Percentiles rank a stretch among this genome's conserved stretches.
phyloP scores from a whole-genome alignment of 352 stramenopile genomes.

The Phytophthora cryptogea region DNA sequence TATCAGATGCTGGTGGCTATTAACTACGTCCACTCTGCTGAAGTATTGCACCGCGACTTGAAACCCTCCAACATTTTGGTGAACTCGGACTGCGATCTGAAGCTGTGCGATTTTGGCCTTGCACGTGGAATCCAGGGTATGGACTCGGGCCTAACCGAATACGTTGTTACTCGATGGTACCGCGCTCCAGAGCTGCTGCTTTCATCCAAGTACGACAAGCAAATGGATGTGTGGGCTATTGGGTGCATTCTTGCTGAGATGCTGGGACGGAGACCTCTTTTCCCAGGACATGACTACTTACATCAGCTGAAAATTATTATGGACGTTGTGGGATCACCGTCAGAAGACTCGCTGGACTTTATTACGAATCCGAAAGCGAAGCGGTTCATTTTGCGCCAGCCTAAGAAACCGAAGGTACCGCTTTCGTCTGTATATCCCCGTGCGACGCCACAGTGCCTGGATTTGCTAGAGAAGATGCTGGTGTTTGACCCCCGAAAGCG shows the following conservation, averaged over 20 bases:
- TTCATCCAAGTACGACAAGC: constrained; percentile 90
- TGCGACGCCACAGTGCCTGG: constrained; percentile 79
- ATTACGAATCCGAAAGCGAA: constrained; percentile 91
- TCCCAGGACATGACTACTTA: constrained; percentile 87
- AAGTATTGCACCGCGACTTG: constrained; percentile 79
- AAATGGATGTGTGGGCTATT: constrained; percentile 89
- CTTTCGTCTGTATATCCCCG: constrained; percentile 87
- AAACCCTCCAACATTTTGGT: constrained; percentile 84
- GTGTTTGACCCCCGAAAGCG: constrained; percentile 91
- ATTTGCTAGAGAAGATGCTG: constrained; percentile 94
- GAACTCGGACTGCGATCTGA: constrained; percentile 83
- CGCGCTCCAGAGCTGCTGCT: constrained; percentile 91
- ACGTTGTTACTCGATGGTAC: constrained; percentile 94
- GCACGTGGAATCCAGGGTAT: constrained; percentile 74
- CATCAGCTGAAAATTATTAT: constrained; percentile 92
- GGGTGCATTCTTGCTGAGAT: constrained; percentile 89
- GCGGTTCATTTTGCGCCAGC: constrained; percentile 86
- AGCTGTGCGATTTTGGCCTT: constrained; percentile 82
- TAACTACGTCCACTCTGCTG: constrained; percentile 79
- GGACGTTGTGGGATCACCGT: constrained; percentile 84
- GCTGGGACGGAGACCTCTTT: constrained; percentile 82
- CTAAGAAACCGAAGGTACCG: constrained; percentile 85
- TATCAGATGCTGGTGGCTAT: constrained; percentile 83
- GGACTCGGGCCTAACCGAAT: constrained; percentile 87
- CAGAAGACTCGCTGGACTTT: constrained; percentile 83